phyloP scores from a whole-genome alignment of 1,284 basidiomycete species.

The Ganoderma resinaceum region DNA sequence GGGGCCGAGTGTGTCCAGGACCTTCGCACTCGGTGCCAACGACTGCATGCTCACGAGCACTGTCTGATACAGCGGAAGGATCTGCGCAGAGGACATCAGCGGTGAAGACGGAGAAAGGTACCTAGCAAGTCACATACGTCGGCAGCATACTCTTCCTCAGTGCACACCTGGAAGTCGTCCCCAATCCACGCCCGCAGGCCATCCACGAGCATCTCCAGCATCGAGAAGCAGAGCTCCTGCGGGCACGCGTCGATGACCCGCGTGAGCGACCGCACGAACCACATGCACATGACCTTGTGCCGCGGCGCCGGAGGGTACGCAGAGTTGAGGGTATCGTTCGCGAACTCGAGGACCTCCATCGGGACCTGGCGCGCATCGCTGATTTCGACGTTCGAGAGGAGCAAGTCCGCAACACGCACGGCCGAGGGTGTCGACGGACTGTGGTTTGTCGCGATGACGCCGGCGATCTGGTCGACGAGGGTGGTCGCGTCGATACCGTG shows the following conservation, averaged over 20 bases:
- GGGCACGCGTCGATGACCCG: slow-evolving; percentile 62
- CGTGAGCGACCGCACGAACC: slow-evolving; percentile 65
- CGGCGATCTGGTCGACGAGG: slow-evolving; percentile 63
- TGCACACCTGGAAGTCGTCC: slow-evolving; percentile 60
- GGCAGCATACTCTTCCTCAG: slow-evolving; percentile 58
- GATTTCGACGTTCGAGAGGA: slow-evolving; percentile 61
- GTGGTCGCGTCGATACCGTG: slow-evolving; percentile 57
- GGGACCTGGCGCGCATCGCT: slow-evolving; percentile 57
- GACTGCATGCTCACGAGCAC: slow-evolving; percentile 55
- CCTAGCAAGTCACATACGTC: slow-evolving; percentile 52
- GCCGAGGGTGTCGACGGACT: slow-evolving; percentile 51
- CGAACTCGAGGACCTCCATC: slow-evolving; percentile 55
- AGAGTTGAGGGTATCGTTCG: slow-evolving; percentile 61
- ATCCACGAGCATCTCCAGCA: slow-evolving; percentile 58
- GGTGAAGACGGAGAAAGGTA: background rate
- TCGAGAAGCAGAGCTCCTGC: slow-evolving; percentile 46
- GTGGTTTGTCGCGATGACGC: slow-evolving; percentile 51
- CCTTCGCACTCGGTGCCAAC: slow-evolving; percentile 45
- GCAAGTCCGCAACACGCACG: slow-evolving; percentile 63
- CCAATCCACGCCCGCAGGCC: slow-evolving; percentile 68
- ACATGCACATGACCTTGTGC: slow-evolving; percentile 59
- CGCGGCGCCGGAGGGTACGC: slow-evolving; percentile 72
- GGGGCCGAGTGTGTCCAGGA: slow-evolving; percentile 52
- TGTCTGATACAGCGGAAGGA: slow-evolving; percentile 66
- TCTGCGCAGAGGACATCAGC: slow-evolving; percentile 41